Conservation (phyloP, 768 basidiomycete genomes). For the Sporobolomyces phaffii region DNA sequence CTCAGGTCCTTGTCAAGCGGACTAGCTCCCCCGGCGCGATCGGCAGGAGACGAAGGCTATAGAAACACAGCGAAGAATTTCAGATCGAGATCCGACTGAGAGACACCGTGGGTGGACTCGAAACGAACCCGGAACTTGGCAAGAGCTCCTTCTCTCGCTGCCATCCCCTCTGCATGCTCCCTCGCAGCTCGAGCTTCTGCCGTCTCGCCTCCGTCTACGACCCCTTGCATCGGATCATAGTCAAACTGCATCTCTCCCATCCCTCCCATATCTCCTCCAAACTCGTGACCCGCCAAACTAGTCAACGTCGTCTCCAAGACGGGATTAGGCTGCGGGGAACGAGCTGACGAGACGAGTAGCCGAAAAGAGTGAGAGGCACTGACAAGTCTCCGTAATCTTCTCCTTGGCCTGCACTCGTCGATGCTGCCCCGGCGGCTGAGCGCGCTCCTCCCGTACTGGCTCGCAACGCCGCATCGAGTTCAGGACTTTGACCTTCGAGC, state of each 20-base stretch:
- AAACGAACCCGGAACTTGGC: not conserved
- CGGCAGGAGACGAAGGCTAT: not conserved
- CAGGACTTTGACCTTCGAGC: constrained; percentile 19
- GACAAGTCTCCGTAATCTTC: constrained; percentile 14
- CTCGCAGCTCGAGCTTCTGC: constrained; percentile 8
- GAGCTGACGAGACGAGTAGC: too few relatives aligned
- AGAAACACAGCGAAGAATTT: not conserved
- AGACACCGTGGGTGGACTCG: too few relatives aligned
- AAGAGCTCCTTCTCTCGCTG: not conserved
- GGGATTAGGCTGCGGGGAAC: too few relatives aligned
- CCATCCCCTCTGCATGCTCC: constrained; percentile 22
- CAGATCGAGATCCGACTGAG: not conserved
- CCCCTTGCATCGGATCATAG: not conserved
- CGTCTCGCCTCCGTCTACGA: constrained; percentile 1
- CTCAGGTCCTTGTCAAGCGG: not conserved
- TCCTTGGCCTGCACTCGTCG: not conserved
- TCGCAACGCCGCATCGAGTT: constrained; percentile 24
- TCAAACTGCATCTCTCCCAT: not conserved
- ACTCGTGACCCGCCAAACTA: constrained; percentile 15
- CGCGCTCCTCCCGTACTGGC: not conserved
- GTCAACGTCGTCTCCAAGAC: too few relatives aligned
- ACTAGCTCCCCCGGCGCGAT: not conserved
- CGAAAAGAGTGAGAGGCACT: not conserved
- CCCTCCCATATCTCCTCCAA: constrained; percentile 7
- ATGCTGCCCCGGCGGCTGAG: not conserved